Percentiles rank a stretch among this genome's conserved stretches.
Conservation (phyloP, 208 protist genomes). For the Plasmodiophora brassicae region DNA sequence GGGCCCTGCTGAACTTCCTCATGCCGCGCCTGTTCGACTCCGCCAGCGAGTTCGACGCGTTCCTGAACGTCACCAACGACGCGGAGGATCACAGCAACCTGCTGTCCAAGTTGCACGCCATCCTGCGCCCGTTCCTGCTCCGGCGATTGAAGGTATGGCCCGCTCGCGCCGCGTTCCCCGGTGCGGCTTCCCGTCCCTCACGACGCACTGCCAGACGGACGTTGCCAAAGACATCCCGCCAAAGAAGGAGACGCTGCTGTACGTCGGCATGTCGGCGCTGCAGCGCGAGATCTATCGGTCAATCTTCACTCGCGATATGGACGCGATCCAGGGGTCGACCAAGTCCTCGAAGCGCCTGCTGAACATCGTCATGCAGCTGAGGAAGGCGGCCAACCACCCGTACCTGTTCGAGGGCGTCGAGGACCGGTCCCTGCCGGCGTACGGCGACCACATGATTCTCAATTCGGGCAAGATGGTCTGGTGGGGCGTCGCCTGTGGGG, state of each 20-base stretch:
- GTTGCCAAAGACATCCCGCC: constrained; percentile 45
- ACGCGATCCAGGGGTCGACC: constrained; percentile 10
- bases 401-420: constrained; percentile 89
- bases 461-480: constrained; percentile 23
- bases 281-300: constrained; percentile 39
- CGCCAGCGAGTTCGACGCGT: constrained; percentile 80
- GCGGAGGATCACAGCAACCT: constrained; percentile 14
- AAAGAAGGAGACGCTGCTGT: constrained; percentile 52
- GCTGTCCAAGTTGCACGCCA: constrained; percentile 36
- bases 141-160: constrained; percentile 44
- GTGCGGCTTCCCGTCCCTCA: not conserved
- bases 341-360: not conserved
- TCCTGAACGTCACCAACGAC: constrained; percentile 43
- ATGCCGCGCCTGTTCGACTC: constrained; percentile 83
- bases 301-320: not conserved
- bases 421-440: constrained; percentile 36
- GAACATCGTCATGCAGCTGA: constrained; percentile 55
- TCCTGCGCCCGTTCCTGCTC: constrained; percentile 52
- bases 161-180: not conserved
- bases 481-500: no score
- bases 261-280: constrained; percentile 40
- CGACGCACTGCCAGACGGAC: not conserved
- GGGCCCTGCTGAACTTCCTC: constrained; percentile 94
- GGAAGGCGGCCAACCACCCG: constrained; percentile 84
- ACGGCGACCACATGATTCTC: constrained; percentile 32